Base-by-base conservation (phyloP, 768 basidiomycete genomes). In the Boletus vermiculosoides region DNA sequence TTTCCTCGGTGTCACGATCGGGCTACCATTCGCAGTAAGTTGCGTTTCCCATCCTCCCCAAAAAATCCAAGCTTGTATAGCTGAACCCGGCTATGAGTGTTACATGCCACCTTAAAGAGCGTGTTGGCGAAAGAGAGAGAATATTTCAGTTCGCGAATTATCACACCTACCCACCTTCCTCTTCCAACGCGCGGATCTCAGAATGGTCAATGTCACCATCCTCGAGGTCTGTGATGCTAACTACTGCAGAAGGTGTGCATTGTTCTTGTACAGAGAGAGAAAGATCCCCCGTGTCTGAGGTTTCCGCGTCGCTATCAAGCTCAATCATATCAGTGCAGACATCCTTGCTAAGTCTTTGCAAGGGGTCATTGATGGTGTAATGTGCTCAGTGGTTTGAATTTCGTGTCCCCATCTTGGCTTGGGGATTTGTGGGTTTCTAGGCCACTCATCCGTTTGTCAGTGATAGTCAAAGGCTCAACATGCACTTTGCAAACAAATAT, bases 11-110 rank as follows among this genome's bases (percentile, higher is more conserved):
- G 70, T 92, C 57, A 89, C 83, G 46, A 80, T 98, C 55, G 87
- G 89, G 57, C 79, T 97, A 23, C 81, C 96, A 46, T 98, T 99
- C 65, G 92, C 90, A 13, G 91, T 97, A 61, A 61, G 90, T 80
- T 18, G n/a, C n/a, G n/a, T n/a, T 42, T 50, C 44, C 25, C 46
- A 44, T n/a, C 18, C 31, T 57, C 33, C 31, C 20, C 40, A 25
- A 42, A 40, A 39, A 20, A 20, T 78, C 88, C 88, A 91, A 2
- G 75, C 73, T 55, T 76, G 70, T 60, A 72, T 60, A 53, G 70
- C 79, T 77, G 48, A 51, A 60, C 18, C 33, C 5, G 18, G 5
- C 8, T 4, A 47, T 70, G 45, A 73, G 63, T 9, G n/a, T n/a
- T 45, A 57, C 45, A 37, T 22, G 40, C 42, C 54, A 45, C 18